Base-by-base conservation (phyloP, 176 grass and related monocot genomes). In the Zea luxurians region DNA sequence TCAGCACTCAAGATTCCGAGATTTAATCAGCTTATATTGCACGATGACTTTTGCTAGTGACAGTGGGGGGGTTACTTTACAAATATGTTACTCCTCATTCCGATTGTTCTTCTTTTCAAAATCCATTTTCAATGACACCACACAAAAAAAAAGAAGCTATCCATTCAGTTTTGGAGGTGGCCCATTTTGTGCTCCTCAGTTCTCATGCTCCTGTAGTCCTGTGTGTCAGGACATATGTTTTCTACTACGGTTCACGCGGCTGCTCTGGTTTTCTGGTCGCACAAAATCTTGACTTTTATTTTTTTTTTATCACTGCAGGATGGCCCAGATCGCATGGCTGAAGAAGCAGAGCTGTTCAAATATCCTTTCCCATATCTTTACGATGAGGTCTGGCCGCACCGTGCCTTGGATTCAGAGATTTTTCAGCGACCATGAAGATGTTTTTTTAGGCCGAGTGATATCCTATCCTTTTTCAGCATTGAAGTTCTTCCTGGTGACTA, bases 291-390 rank as follows among this genome's bases (percentile, higher is more conserved):
- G 7, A 67, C 4, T 45, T 55, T 27, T 27, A 27, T 27, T 27
- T 27, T 27, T 27, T 27, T 65, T 64, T 63, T 5, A 83, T 69
- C 79, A 62, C 48, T 79, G 40, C 73, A 97, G 94, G 91, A 97
- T 68, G 91, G 94, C 37, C 94, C 94, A 61, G 80, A 92, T 13
- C 67, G 35, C n/a, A 94, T 97, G 82, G 89, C 87, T 34, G 85
- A 92, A 75, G 94, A 97, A 12, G 89, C 89, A 74, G 90, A 94
- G 72, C 68, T 74, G 8, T 92, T 92, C 76, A 93, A 88, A 10
- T 97, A 97, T 71, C 74, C 91, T 75, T 97, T 97, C 8, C 89
- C 94, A 5, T 97, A 97, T 82, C 83, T 94, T 12, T 92, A 92
- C 64, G 94, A 97, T 75, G 89, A 93, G 89, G 94, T 97, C 68